Conservation (phyloP, 352 stramenopile genomes). For the Phytophthora litchii region DNA sequence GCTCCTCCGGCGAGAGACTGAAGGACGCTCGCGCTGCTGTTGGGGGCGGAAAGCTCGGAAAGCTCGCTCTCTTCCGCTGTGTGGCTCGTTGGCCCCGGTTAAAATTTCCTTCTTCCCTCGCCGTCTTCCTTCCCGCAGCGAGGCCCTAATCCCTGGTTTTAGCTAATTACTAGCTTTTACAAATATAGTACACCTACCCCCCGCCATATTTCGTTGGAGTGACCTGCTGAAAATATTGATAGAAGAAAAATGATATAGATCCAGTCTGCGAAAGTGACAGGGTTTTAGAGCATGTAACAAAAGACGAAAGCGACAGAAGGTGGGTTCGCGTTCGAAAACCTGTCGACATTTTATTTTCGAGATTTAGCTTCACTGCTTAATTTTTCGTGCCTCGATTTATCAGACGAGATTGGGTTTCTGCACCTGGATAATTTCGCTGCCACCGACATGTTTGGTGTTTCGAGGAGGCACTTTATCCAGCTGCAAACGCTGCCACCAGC, state of each 20-base stretch:
- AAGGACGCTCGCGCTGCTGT: conserved; percentile 8
- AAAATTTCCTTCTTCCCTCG: conserved; percentile 37
- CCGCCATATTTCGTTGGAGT: conserved; percentile 1
- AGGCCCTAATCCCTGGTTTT: conserved; percentile 4
- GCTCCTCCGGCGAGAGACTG: conserved; percentile 8
- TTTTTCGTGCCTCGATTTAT: background rate
- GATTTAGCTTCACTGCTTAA: conserved; percentile 6
- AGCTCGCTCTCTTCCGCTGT: conserved; percentile 28
- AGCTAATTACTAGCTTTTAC: conserved; percentile 23
- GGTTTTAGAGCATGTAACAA: background rate
- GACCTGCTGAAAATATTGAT: background rate
- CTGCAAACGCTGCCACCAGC: conserved; percentile 14
- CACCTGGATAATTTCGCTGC: background rate
- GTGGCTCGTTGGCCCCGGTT: conserved; percentile 19
- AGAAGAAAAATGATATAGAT: background rate
- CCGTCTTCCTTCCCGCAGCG: conserved; percentile 22
- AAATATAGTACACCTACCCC: conserved; percentile 29
- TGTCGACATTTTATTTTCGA: conserved; percentile 4
- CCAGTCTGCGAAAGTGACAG: background rate
- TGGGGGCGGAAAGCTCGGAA: conserved; percentile 12
- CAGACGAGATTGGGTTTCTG: background rate
- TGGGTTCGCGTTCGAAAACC: conserved; percentile 29
- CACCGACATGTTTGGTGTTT: conserved; percentile 9
- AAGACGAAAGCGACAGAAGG: background rate
- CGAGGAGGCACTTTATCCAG: conserved; percentile 6